Evolutionary conservation across 192 early-diverging fungal genomes (phyloP).

Genomic region (Geosiphon pyriformis): DNA sequence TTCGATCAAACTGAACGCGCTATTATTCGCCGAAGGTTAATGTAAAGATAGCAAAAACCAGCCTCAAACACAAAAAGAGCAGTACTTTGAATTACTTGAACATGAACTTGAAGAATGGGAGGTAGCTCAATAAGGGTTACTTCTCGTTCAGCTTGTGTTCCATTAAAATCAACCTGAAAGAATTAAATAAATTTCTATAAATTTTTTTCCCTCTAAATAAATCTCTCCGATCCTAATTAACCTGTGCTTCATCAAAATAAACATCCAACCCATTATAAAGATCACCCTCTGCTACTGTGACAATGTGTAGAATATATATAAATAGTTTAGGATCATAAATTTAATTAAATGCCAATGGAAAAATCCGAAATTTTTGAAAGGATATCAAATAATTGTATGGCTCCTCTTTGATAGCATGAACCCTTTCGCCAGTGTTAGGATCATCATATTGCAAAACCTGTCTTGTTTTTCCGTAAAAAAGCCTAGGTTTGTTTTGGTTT

Average conservation of each 20-base stretch:
- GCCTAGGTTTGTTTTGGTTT: constrained; percentile 14
- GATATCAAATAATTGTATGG: constrained; percentile 34
- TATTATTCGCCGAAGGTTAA: constrained; percentile 2
- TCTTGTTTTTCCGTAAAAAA: constrained; percentile 50
- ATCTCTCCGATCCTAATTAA: constrained; percentile 1
- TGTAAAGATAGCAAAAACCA: background rate
- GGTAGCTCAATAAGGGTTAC: constrained; percentile 51
- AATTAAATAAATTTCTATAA: constrained; percentile 19
- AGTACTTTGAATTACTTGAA: constrained; percentile 37
- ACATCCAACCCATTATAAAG: constrained; percentile 55
- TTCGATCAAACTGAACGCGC: constrained; percentile 62
- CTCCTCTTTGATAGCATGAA: constrained; percentile 38
- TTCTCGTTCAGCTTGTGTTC: constrained; percentile 32
- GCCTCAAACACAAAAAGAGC: background rate
- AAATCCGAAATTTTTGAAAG: background rate
- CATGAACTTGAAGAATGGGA: constrained; percentile 63
- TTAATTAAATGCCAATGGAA: background rate
- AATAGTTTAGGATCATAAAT: background rate
- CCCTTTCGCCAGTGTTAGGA: constrained; percentile 25
- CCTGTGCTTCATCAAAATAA: constrained; percentile 46
- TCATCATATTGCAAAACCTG: constrained; percentile 40
- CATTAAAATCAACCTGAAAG: constrained; percentile 28
- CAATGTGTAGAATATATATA: constrained; percentile 23
- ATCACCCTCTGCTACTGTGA: constrained; percentile 42
- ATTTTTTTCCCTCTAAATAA: background rate